Conservation (phyloP, 148 eudicot species). For the Chenopodium formosanum region DNA sequence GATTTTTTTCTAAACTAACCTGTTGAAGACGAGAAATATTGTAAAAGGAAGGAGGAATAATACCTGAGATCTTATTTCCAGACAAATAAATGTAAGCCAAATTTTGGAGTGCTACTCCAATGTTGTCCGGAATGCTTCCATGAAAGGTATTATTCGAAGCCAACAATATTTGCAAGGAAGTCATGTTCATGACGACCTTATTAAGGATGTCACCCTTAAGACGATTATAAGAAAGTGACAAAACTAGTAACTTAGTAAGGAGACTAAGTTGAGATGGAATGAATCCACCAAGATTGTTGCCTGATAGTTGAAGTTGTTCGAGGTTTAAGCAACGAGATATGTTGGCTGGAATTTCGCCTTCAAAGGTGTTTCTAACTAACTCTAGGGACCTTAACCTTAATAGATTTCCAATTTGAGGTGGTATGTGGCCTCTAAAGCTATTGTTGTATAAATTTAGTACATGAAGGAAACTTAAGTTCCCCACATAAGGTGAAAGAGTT, state of each 20-base stretch:
- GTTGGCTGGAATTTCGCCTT: slow-evolving; percentile 20
- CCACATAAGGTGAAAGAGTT: slow-evolving; percentile 12
- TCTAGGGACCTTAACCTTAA: slow-evolving; percentile 3
- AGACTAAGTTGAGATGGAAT: slow-evolving; percentile 20
- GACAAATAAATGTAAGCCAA: neutral
- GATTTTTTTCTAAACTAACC: neutral
- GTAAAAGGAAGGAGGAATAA: slow-evolving; percentile 14
- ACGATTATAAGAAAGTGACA: neutral
- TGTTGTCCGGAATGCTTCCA: slow-evolving; percentile 9
- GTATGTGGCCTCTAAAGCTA: slow-evolving; percentile 17
- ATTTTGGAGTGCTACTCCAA: neutral
- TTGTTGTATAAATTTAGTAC: neutral
- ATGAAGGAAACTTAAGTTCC: slow-evolving; percentile 20
- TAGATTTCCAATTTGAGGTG: slow-evolving; percentile 23
- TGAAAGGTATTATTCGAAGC: neutral
- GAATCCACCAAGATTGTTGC: slow-evolving; percentile 23
- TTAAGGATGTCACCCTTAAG: neutral
- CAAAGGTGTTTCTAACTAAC: slow-evolving; percentile 12
- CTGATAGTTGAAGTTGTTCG: neutral
- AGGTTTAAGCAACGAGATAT: slow-evolving; percentile 15
- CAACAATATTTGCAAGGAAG: neutral
- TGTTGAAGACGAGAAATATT: neutral
- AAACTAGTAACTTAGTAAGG: slow-evolving; percentile 12
- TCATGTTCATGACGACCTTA: slow-evolving; percentile 5
- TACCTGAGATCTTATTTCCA: slow-evolving; percentile 3